Conservation (phyloP, 345 rosid genomes). For the Combretum micranthum region DNA sequence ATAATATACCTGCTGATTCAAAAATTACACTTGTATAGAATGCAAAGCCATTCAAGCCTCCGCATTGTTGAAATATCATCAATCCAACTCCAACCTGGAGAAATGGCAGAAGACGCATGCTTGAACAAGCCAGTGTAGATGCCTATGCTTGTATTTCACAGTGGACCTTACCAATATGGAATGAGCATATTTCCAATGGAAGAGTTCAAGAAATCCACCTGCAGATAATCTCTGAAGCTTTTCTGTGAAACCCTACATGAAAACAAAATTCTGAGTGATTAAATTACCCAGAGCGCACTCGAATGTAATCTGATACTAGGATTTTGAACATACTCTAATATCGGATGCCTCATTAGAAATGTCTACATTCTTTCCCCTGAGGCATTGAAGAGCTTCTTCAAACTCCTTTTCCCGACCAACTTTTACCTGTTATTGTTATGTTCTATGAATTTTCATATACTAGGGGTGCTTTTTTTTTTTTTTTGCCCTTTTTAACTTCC, state of each 20-base stretch:
- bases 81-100: slow-evolving; percentile 36
- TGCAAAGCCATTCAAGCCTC: slow-evolving; percentile 33
- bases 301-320: background rate
- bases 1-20: slow-evolving; percentile 22
- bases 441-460: background rate
- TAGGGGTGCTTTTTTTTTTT: too few species aligned
- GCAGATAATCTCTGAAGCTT: slow-evolving; percentile 9
- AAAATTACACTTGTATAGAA: slow-evolving; percentile 32
- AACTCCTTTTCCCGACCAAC: slow-evolving; percentile 23
- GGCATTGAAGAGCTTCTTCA: slow-evolving; percentile 18
- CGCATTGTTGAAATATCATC: slow-evolving; percentile 31
- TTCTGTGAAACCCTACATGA: slow-evolving; percentile 21
- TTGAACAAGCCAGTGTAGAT: background rate
- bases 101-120: background rate
- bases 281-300: background rate
- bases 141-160: background rate
- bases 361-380: slow-evolving; percentile 24
- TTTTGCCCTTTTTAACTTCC: too few species aligned
- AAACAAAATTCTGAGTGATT: background rate
- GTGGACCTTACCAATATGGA: slow-evolving; percentile 5
- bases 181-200: slow-evolving; percentile 16
- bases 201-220: slow-evolving; percentile 15
- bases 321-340: slow-evolving; percentile 5
- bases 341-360: slow-evolving; percentile 18
- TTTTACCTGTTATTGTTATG: slow-evolving; percentile 24